A percentile compares a stretch with the other conserved stretches of the same genome.
Conservation (phyloP, 345 rosid genomes). For the Melastoma malabathricum region DNA sequence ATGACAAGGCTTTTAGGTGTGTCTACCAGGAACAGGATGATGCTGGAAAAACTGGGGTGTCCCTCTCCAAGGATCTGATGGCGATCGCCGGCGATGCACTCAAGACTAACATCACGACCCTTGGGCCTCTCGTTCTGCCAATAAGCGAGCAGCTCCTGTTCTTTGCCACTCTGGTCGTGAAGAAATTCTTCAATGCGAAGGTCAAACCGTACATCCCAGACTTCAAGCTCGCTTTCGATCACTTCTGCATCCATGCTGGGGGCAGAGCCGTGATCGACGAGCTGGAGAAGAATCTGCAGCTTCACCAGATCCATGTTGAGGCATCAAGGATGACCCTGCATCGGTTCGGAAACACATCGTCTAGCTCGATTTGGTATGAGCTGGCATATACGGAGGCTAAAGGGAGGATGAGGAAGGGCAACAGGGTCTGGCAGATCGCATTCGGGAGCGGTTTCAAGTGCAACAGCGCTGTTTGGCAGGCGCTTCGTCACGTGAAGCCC, state of each 20-base stretch:
- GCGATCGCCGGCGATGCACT: constrained; percentile 84
- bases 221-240: constrained; percentile 85
- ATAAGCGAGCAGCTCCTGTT: constrained; percentile 82
- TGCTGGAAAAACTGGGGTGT: constrained; percentile 67
- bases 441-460: constrained; percentile 90
- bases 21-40: constrained; percentile 84
- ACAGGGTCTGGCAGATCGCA: constrained; percentile 85
- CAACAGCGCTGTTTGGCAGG: constrained; percentile 80
- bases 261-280: constrained; percentile 91
- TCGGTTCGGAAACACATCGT: constrained; percentile 83
- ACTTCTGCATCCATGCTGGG: constrained; percentile 86
- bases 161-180: constrained; percentile 52
- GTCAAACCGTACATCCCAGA: constrained; percentile 82
- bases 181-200: constrained; percentile 45
- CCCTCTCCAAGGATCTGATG: constrained; percentile 82
- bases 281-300: constrained; percentile 90
- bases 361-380: constrained; percentile 91
- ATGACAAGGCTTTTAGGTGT: constrained; percentile 72
- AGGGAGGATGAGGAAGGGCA: constrained; percentile 69
- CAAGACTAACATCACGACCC: constrained; percentile 68
- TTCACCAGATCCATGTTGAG: constrained; percentile 49
- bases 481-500: constrained; percentile 37
- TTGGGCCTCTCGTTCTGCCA: constrained; percentile 89
- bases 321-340: constrained; percentile 86
- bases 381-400: constrained; percentile 72